Percentiles rank a stretch among this genome's conserved stretches.
Conservation (phyloP, 2,329 filamentous ascomycete genomes). For the Penicillium sp. region DNA sequence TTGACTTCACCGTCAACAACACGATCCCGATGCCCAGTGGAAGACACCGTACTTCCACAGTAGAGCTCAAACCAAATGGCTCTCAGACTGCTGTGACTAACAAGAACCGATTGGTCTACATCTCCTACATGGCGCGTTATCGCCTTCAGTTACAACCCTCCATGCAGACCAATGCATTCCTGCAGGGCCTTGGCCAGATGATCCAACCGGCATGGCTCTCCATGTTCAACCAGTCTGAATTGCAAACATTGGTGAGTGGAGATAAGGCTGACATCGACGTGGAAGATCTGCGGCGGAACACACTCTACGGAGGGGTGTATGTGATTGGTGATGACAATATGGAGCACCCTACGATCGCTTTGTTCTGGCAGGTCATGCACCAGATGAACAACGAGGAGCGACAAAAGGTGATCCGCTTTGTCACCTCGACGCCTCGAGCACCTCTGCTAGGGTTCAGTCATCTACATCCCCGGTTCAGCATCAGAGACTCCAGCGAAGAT, state of each 20-base stretch:
- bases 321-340: constrained; percentile 81
- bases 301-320: constrained; percentile 85
- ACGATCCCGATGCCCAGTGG: constrained; percentile 56
- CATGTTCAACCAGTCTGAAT: constrained; percentile 97
- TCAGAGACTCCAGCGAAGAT: constrained; percentile 78
- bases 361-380: constrained; percentile 92
- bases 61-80: constrained; percentile 75
- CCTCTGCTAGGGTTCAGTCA: constrained; percentile 87
- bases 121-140: constrained; percentile 86
- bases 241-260: constrained; percentile 90
- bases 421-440: constrained; percentile 88
- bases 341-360: constrained; percentile 80
- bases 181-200: constrained; percentile 81
- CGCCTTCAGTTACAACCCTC: constrained; percentile 78
- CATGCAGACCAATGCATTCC: constrained; percentile 82
- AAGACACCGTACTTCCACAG: constrained; percentile 64
- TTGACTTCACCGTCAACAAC: constrained; percentile 90
- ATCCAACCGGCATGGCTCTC: constrained; percentile 91
- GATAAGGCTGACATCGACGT: constrained; percentile 85
- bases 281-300: constrained; percentile 80
- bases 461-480: constrained; percentile 82
- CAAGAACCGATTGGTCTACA: constrained; percentile 90
- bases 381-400: constrained; percentile 74
- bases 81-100: constrained; percentile 81
- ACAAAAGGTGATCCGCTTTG: constrained; percentile 88